Base-by-base conservation (phyloP, 1,284 basidiomycete genomes). In the Ustilago trichophora region DNA sequence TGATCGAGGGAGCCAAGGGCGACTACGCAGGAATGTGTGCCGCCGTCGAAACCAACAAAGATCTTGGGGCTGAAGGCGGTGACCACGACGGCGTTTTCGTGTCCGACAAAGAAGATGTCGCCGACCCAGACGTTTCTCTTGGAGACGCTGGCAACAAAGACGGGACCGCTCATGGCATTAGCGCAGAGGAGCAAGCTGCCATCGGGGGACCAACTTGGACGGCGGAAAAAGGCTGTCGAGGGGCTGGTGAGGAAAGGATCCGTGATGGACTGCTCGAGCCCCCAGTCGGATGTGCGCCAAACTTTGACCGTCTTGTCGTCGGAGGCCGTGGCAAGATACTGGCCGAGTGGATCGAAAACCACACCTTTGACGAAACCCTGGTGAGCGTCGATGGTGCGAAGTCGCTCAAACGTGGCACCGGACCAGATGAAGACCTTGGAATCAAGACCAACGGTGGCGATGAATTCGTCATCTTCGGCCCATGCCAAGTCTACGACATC, bases 281-380 rank as follows among this genome's bases (percentile, higher is more conserved):
- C 84, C 95, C 96, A 98, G 73, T 95, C 92, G 9, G 87, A 88
- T 0, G 93, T 96, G 67, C 91, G 87, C 96, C 96, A 99, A 40
- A 99, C 90, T 78, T 95, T 95, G 66, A 98, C 91, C 2, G 91
- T 90, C 80, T 92, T 89, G 83, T 98, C 96, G 81, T 98, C 95
- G 12, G 93, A 95, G 82, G 94, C 88, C 0, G 64, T 77, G 12
- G 74, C 75, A 47, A 99, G 87, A 79, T 89, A 98, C 82, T 97
- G 91, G 40, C 95, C 95, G 5, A 95, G 91, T 1, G 96, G 95
- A 83, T 99, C 96, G 88, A 94, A 99, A 75, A 92, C 93, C 43
- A 99, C 92, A 49, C 96, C 96, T 83, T 99, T 98, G 72, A 99
- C 93, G 81, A 98, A 98, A 6, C 94, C 94, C 76, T 92, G 88